Base-by-base conservation (phyloP, 257 asterid genomes). In the Nemophila menziesii region DNA sequence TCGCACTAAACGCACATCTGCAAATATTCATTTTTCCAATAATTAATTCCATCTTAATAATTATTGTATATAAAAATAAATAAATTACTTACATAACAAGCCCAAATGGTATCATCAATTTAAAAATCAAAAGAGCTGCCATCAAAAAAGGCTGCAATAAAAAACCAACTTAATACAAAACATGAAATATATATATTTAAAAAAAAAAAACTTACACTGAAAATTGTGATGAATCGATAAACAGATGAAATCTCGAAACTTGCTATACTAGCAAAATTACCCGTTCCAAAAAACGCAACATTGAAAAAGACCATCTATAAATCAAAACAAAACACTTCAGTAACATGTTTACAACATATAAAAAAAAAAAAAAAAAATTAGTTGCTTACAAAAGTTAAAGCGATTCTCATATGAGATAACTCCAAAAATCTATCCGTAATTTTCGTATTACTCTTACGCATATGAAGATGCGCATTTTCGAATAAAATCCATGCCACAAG, bases 221-320 rank as follows among this genome's bases (percentile, higher is more conserved):
- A 89, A 66, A 89, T 56, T 45, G 98, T 89, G 74, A 89, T 78
- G 85, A 89, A 89, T 23, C 98, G 75, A 58, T 89, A 89, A 45
- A 84, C 96, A 18, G 96, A 89, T 4, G 98, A 89, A 62, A 89
- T 84, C 82, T 84, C 98, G 52, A 89, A 89, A 64, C 96, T 89
- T 11, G 96, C 98, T 29, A 84, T 84, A 55, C 98, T 80, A 37
- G 96, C 98, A 55, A 89, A 89, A 68, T 89, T 89, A 22, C 96
- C 98, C 33, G 98, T 89, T 61, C 98, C 98, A 29, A 89, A 89
- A 82, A 89, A 89, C 20, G 96, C 96, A 62, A 84, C 73, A 63
- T 89, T 89, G 75, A 89, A 85, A 66, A 89, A 84, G 39, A 85
- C 78, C 96, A 89, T 84, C 96, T 89, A 75, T 44, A 52, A 49